A percentile compares a stretch with the other conserved stretches of the same genome.
phyloP scores from a whole-genome alignment of 1,139 yeast species.

The Arxiozyma bovina region DNA sequence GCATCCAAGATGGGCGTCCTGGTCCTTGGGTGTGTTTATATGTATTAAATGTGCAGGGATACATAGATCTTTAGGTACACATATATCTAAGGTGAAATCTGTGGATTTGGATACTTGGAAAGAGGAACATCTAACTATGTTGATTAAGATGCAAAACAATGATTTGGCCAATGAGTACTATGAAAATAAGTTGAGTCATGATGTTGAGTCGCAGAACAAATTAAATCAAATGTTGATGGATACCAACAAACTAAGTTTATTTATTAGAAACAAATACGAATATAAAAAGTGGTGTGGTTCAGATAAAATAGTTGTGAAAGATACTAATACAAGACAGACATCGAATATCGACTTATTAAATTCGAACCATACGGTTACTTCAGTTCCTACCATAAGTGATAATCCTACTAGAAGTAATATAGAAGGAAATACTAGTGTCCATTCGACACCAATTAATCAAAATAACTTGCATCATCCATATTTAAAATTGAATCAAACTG shows the following conservation, averaged over 20 bases:
- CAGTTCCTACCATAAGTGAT: no score
- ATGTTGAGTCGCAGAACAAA: background rate
- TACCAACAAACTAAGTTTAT: constrained; percentile 81
- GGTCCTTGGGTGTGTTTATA: constrained; percentile 88
- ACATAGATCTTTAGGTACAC: constrained; percentile 93
- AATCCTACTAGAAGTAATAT: background rate
- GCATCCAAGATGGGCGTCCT: constrained; percentile 96
- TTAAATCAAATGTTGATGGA: constrained; percentile 11
- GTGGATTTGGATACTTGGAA: constrained; percentile 97
- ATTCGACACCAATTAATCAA: background rate
- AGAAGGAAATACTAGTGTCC: background rate
- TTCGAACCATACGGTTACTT: background rate
- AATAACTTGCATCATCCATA: constrained; percentile 5
- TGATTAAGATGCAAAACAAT: constrained; percentile 81
- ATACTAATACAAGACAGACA: background rate
- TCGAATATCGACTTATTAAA: background rate
- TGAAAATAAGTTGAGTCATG: constrained; percentile 54
- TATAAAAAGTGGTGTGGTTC: constrained; percentile 67
- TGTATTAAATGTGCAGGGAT: constrained; percentile 93
- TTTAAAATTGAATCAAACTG: background rate
- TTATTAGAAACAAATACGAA: constrained; percentile 86
- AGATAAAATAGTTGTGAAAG: background rate
- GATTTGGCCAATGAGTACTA: constrained; percentile 62
- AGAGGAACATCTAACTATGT: constrained; percentile 75
- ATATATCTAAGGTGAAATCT: constrained; percentile 75